Base-by-base conservation (phyloP, 371 early-diverging fungal genomes). In the Cokeromyces recurvatus region DNA sequence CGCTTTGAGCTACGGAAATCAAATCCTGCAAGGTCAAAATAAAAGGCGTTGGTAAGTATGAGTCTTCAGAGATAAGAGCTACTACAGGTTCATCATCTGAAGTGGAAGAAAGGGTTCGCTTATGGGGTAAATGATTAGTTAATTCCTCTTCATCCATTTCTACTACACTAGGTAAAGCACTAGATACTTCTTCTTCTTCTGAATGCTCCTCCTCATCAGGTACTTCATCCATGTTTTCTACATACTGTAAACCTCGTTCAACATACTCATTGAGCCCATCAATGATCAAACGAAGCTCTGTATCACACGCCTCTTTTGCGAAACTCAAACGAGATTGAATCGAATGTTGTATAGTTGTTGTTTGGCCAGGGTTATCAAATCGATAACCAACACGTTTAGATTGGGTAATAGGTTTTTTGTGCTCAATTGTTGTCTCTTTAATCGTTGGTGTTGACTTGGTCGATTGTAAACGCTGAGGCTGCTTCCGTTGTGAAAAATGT, bases 211-310 rank as follows among this genome's bases (percentile, higher is more conserved):
- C 40, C 10, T 66, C 53, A 43, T 66, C 63, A 11, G 59, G 31
- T 12, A 59, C 38, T 31, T 56, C 54, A 39, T 66, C 62, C 38
- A 61, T 46, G 38, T 78, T 70, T 45, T 79, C 78, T 1, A 78
- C 81, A 50, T 79, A 84, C 22, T 78, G 77, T 41, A 86, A 53
- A 1, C 79, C 78, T 17, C 69, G 70, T 53, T 90, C 88, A 2
- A 86, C 87, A 46, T 75, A 82, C 36, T 84, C 81, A 45, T 82
- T 82, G 23, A 90, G 58, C 12, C 84, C 87, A 31, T 80, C 71
- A 32, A 89, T 79, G 48, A 88, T 79, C 20, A 79, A 64, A 22
- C 79, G 64, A 0, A 87, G 53, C 23, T 69, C 70, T 23, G 68
- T 71, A 37, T 75, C 54, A 43, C 76, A 75, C 1, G 63, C 63